phyloP scores from a whole-genome alignment of 1,139 yeast genomes.

The Lipomyces yarrowii region DNA sequence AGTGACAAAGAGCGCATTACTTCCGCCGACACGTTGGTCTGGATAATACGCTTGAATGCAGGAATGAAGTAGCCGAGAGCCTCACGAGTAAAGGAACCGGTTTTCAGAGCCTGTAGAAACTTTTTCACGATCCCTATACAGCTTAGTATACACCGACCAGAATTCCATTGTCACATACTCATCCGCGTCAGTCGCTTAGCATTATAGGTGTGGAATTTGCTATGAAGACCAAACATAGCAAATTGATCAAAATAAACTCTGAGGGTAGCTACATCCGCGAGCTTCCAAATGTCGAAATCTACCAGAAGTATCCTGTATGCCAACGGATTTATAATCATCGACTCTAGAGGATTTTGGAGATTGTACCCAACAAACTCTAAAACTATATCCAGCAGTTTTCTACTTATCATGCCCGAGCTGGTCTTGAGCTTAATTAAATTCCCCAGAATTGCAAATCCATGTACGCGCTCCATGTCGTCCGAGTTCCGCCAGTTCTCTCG shows the following conservation, averaged over 20 bases:
- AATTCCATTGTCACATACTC: slow-evolving; percentile 40
- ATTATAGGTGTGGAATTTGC: slow-evolving; percentile 56
- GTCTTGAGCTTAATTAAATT: slow-evolving; percentile 46
- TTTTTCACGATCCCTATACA: slow-evolving; percentile 48
- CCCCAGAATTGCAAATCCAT: slow-evolving; percentile 50
- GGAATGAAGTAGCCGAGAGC: slow-evolving; percentile 44
- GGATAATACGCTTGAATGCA: slow-evolving; percentile 46
- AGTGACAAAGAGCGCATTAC: slow-evolving; percentile 48
- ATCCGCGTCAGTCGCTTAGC: slow-evolving; percentile 53
- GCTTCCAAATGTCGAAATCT: slow-evolving; percentile 57
- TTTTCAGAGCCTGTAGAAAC: slow-evolving; percentile 56
- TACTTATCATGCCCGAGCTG: slow-evolving; percentile 35
- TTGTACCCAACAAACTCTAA: slow-evolving; percentile 53
- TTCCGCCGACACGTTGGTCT: slow-evolving; percentile 47
- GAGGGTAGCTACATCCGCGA: slow-evolving; percentile 48
- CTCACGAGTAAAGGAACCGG: slow-evolving; percentile 45
- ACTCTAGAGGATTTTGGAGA: slow-evolving; percentile 43
- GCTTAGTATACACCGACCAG: background rate
- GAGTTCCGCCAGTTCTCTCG: slow-evolving; percentile 40
- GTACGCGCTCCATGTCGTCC: slow-evolving; percentile 47
- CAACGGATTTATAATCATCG: slow-evolving; percentile 49
- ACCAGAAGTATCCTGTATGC: slow-evolving; percentile 52
- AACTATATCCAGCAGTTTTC: slow-evolving; percentile 47
- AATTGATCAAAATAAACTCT: slow-evolving; percentile 59
- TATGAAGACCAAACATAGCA: slow-evolving; percentile 52